A percentile compares a stretch with the other conserved stretches of the same genome.
These are phyloP conservation scores for Aureobasidium lini DNA, from an alignment of 2,329 filamentous ascomycete species.

Conservation along the genomic window DNA sequence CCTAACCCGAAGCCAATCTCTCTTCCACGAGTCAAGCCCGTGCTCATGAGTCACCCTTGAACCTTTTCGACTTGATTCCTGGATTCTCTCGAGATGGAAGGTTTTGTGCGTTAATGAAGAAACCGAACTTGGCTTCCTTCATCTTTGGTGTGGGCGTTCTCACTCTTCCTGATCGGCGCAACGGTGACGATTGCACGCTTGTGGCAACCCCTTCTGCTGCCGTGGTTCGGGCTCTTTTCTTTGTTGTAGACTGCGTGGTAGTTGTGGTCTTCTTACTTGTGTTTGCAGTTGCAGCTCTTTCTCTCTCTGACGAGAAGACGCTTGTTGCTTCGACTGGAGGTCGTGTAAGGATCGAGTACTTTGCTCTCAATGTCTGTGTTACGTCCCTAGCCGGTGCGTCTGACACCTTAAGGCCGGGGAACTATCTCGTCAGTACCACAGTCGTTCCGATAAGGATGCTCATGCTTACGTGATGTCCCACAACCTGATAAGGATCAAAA, in stretches of 20 bases:
- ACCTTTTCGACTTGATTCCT: not conserved
- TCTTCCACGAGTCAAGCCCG: not conserved
- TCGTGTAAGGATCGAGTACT: not conserved
- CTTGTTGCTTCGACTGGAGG: not conserved
- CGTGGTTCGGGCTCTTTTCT: not conserved
- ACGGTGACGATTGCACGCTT: not conserved
- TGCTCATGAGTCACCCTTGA: not conserved
- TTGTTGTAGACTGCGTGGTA: not conserved
- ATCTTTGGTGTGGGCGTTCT: not conserved
- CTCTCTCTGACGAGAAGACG: not conserved
- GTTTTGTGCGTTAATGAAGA: not conserved
- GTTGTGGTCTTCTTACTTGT: not conserved
- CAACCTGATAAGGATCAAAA: not conserved
- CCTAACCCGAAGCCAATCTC: not conserved
- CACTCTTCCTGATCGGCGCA: not conserved
- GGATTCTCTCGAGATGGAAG: not conserved
- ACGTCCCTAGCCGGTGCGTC: not conserved
- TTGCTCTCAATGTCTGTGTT: not conserved
- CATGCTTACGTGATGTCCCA: constrained; percentile 6
- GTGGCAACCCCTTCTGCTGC: not conserved
- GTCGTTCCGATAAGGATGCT: not conserved
- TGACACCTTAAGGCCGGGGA: not conserved
- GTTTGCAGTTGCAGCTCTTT: not conserved
- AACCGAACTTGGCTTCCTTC: not conserved
- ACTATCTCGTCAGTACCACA: constrained; percentile 1